Conservation (phyloP, 345 rosid species). For the Streptanthus diversifolius region DNA sequence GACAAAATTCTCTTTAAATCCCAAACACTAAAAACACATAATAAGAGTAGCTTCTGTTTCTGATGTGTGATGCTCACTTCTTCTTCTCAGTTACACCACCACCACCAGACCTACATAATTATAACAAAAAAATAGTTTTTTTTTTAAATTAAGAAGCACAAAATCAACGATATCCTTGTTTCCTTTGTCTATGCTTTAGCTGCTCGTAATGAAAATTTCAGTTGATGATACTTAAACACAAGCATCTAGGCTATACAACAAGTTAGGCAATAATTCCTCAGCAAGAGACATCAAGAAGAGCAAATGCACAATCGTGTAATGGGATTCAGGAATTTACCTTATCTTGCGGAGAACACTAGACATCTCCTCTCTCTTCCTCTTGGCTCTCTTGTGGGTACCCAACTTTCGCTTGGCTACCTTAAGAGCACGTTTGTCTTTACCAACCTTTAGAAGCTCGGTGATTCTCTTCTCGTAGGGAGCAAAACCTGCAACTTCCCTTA, state of each 20-base stretch:
- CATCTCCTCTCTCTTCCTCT: conserved; percentile 45
- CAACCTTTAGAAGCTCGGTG: conserved; percentile 37
- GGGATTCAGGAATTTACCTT: conserved; percentile 11
- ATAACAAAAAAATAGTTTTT: background rate
- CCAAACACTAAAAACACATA: background rate
- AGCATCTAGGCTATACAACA: background rate
- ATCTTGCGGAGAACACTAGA: conserved; percentile 38
- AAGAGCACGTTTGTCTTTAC: conserved; percentile 40
- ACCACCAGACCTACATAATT: conserved; percentile 37
- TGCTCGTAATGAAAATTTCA: background rate
- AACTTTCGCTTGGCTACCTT: conserved; percentile 40
- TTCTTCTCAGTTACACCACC: conserved; percentile 35
- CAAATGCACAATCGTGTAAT: background rate
- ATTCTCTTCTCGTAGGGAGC: conserved; percentile 42
- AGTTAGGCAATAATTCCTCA: background rate
- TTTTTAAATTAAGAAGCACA: background rate
- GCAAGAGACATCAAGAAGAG: background rate
- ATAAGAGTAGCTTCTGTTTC: background rate
- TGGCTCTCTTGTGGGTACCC: conserved; percentile 43
- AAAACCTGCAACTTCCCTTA: conserved; percentile 35
- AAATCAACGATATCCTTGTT: too few relatives aligned
- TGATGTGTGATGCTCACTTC: conserved; percentile 10
- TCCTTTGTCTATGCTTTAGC: background rate
- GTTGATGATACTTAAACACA: background rate
- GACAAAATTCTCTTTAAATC: conserved; percentile 7